Evolutionary conservation across 2,329 filamentous ascomycete species (phyloP), one percentile per base, ranked within the genome.

Genomic region (Cordyceps pruinosa): DNA sequence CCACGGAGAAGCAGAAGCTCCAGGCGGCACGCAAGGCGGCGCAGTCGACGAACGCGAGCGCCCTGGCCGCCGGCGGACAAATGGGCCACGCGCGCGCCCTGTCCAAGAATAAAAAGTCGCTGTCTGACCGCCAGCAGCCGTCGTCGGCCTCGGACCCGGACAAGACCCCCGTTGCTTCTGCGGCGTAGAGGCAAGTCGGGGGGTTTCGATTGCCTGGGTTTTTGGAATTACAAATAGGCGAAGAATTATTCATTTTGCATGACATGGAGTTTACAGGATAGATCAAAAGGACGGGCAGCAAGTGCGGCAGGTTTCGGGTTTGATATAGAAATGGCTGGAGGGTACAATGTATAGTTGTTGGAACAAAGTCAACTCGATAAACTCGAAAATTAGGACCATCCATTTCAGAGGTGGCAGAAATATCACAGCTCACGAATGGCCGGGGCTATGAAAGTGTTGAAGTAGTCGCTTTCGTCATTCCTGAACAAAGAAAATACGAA

Each of bases 41-140:
- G 57, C 54, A 49, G 45, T 56, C 53, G n/a, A 60, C 63, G 28
- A 73, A 72, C 47, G 63, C 69, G 23, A 75, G 70, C 35, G 78
- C 78, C 1, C 62, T 78, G 48, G 78, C 73, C n/a, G 78, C 78
- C 1, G 75, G 75, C 10, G 77, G 77, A 1, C 72, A 77, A 51
- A 74, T 73, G 66, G 71, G 67, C n/a, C 69, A 73, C 53, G 70
- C 69, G 34, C 70, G 72, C 48, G 63, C 71, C 60, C 63, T 64
- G 26, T 62, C 62, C 9, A 62, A 66, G 37, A 66, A 69, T 25
- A 69, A 68, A 37, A 73, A 68, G 58, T 57, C 66, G 5, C 62
- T 73, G n/a, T 75, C 73, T 34, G 66, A 65, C 21, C 52, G 52
- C 32, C 52, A 56, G 52, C 42, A 26, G 15, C 26, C 41, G 30